Evolutionary conservation across 768 basidiomycete genomes (phyloP).

Genomic region (Xerocomellus chrysenteron): DNA sequence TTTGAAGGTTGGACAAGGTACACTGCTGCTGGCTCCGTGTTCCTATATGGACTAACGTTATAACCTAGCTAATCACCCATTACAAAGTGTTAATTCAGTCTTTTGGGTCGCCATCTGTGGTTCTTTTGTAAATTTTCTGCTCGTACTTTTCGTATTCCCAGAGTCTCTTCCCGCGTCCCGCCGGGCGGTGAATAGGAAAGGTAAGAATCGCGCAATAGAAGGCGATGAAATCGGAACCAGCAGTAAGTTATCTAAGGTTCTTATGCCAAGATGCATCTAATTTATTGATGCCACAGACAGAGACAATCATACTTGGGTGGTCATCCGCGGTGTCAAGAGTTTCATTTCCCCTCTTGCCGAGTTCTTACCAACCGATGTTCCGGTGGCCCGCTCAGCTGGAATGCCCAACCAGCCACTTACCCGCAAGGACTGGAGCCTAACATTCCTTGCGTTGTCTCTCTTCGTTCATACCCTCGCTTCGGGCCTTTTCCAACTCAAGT

Average conservation of each 20-base stretch:
- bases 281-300: background rate
- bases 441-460: conserved; percentile 59
- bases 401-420: conserved; percentile 64
- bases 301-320: conserved; percentile 7
- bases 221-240: background rate
- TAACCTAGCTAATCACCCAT: conserved; percentile 28
- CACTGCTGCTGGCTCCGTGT: background rate
- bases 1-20: conserved; percentile 29
- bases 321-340: conserved; percentile 35
- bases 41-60: conserved; percentile 8
- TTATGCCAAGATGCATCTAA: background rate
- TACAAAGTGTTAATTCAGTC: conserved; percentile 44
- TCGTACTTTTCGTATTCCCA: conserved; percentile 59
- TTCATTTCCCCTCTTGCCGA: conserved; percentile 66
- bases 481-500: conserved; percentile 75
- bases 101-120: conserved; percentile 53
- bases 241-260: conserved; percentile 9
- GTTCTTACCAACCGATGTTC: conserved; percentile 58
- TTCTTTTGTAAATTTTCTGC: conserved; percentile 51
- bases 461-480: conserved; percentile 65
- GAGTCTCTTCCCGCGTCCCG: conserved; percentile 46
- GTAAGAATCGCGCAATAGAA: conserved; percentile 29
- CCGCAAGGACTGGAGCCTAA: conserved; percentile 70
- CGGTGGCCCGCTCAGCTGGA: conserved; percentile 40
- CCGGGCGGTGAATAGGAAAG: conserved; percentile 27